Percentiles rank a stretch among this genome's conserved stretches.
Conservation (phyloP, 148 eudicot species). For the Hydrangea macrophylla region DNA sequence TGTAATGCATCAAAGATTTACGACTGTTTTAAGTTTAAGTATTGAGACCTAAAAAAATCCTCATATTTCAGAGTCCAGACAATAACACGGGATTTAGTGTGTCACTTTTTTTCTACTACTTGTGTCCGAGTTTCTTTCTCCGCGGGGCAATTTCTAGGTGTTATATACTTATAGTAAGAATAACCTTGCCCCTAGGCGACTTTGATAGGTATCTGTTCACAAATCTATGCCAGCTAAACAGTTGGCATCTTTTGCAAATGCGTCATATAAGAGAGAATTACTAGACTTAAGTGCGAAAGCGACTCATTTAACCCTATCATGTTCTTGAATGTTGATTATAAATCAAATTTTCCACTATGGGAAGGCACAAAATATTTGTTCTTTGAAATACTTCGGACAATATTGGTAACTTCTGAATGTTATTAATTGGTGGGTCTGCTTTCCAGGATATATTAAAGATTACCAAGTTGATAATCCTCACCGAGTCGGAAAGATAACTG, state of each 20-base stretch:
- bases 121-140: neutral
- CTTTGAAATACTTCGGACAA: neutral
- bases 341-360: neutral
- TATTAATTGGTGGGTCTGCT: conserved; percentile 5
- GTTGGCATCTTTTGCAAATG: neutral
- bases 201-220: neutral
- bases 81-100: neutral
- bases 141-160: neutral
- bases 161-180: neutral
- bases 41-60: neutral
- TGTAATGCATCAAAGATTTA: too few relatives aligned
- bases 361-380: neutral
- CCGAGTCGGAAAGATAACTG: conserved; percentile 76
- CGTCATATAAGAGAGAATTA: neutral
- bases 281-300: neutral
- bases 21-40: neutral
- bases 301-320: neutral
- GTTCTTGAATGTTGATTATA: neutral
- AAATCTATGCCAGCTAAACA: neutral
- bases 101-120: neutral
- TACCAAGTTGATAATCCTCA: conserved; percentile 71
- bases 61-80: too few relatives aligned
- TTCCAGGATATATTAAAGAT: conserved; percentile 80
- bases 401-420: neutral
- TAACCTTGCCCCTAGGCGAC: neutral